phyloP scores from a whole-genome alignment of 2,329 filamentous ascomycete species.

The Hymenoscyphus repandus region DNA sequence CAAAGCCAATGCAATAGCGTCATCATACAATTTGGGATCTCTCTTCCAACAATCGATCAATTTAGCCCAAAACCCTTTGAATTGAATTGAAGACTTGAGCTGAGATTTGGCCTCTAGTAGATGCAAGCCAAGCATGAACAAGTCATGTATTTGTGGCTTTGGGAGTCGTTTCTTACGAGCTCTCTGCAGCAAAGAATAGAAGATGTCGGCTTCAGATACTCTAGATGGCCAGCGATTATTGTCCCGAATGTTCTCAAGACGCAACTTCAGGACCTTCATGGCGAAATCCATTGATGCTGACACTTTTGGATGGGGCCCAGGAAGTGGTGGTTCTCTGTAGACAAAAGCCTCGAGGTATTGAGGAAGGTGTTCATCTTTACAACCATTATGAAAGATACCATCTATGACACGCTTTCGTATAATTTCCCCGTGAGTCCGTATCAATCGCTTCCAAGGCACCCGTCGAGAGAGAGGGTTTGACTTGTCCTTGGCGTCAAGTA shows the following conservation, averaged over 20 bases:
- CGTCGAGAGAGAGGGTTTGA: slow-evolving; percentile 12
- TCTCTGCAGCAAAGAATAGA: slow-evolving; percentile 8
- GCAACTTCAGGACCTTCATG: slow-evolving; percentile 11
- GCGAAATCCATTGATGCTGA: slow-evolving; percentile 16
- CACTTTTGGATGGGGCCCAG: slow-evolving; percentile 2
- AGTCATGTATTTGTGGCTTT: slow-evolving; percentile 3
- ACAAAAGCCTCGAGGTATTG: slow-evolving; percentile 10
- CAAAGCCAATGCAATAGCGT: slow-evolving; percentile 7
- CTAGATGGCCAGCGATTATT: slow-evolving; percentile 3
- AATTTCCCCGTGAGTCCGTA: slow-evolving; percentile 5
- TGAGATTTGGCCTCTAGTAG: slow-evolving; percentile 9
- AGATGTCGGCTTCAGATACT: slow-evolving; percentile 9
- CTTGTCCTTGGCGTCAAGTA: slow-evolving; percentile 7
- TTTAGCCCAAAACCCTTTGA: slow-evolving; percentile 6
- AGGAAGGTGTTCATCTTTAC: neutral
- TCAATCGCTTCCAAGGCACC: slow-evolving; percentile 2
- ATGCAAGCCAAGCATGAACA: slow-evolving; percentile 10
- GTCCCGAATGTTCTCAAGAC: slow-evolving; percentile 5
- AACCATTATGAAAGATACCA: slow-evolving; percentile 5
- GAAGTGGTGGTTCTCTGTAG: slow-evolving; percentile 5
- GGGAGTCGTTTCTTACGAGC: slow-evolving; percentile 5
- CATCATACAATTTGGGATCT: slow-evolving; percentile 7
- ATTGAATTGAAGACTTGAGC: neutral
- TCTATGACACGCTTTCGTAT: slow-evolving; percentile 8
- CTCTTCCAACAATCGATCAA: slow-evolving; percentile 8